These are phyloP conservation scores for Lentinula detonsa DNA, from an alignment of 768 basidiomycete genomes.

Conservation along the genomic window DNA sequence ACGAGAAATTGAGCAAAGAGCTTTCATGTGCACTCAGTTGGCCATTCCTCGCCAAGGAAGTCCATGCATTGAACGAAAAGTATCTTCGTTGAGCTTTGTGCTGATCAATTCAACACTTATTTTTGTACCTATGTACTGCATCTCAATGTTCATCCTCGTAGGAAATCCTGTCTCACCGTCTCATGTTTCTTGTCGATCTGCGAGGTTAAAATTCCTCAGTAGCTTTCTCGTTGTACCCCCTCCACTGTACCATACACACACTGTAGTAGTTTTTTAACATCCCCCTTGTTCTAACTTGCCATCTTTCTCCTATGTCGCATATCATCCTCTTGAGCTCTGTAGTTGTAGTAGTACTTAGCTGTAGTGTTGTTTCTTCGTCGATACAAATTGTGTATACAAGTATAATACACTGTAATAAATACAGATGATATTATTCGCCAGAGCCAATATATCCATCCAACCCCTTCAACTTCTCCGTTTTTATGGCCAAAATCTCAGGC, in stretches of 20 bases:
- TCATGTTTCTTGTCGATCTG: not conserved
- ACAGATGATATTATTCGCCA: not conserved
- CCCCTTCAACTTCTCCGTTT: no score
- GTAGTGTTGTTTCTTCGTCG: not conserved
- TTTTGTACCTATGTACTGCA: no score
- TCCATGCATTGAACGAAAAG: conserved; percentile 82
- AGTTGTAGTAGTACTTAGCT: not conserved
- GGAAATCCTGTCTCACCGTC: not conserved
- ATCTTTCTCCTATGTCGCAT: not conserved
- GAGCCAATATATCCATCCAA: no score
- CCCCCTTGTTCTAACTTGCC: not conserved
- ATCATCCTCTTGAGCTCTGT: not conserved
- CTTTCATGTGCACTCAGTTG: conserved; percentile 69
- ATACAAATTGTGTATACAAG: not conserved
- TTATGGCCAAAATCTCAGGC: no score
- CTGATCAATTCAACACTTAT: not conserved
- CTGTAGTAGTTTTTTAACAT: not conserved
- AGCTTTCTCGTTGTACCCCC: not conserved
- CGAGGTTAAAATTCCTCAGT: not conserved
- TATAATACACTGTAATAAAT: not conserved
- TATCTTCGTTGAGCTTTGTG: conserved; percentile 34
- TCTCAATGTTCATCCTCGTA: not conserved
- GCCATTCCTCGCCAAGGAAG: conserved; percentile 82
- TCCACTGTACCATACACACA: not conserved
- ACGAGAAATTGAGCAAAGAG: conserved; percentile 45